Conservation (phyloP, 805 yeast genomes). For the Kodamaea sagamina region DNA sequence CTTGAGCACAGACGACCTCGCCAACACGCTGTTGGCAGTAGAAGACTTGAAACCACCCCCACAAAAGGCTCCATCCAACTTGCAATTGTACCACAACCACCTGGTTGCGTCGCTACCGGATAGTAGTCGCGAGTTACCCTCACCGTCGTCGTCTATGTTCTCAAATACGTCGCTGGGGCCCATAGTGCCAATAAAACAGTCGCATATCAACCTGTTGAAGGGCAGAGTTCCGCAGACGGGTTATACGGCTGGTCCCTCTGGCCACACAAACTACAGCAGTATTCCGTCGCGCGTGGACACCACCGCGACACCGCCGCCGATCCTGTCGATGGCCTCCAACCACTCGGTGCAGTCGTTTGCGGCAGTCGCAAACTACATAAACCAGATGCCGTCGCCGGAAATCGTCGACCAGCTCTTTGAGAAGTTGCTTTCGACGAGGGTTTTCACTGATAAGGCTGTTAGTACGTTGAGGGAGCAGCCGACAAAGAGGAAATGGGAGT, state of each 20-base stretch:
- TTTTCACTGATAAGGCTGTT: constrained; percentile 37
- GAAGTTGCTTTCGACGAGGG: constrained; percentile 37
- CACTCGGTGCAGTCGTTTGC: constrained; percentile 27
- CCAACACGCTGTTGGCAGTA: not conserved
- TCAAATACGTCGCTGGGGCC: constrained; percentile 3
- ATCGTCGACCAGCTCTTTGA: constrained; percentile 44
- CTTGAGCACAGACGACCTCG: constrained; percentile 16
- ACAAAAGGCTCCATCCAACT: not conserved
- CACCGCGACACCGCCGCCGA: constrained; percentile 6
- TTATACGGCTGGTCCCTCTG: too few relatives aligned
- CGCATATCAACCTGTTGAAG: not conserved
- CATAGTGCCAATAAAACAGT: not conserved
- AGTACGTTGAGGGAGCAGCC: constrained; percentile 34
- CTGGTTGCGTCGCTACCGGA: not conserved
- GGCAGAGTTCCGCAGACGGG: too few relatives aligned
- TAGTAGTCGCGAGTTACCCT: not conserved
- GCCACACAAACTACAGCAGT: too few relatives aligned
- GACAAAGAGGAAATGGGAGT: constrained; percentile 45
- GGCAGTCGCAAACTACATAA: constrained; percentile 32
- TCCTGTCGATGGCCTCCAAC: constrained; percentile 3
- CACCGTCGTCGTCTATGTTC: constrained; percentile 4
- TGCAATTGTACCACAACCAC: constrained; percentile 1
- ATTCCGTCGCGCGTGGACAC: too few relatives aligned
- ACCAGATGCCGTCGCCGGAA: constrained; percentile 36
- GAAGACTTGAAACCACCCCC: constrained; percentile 31